phyloP scores from a whole-genome alignment of 208 protist species.

The Trypanosoma rangeli region DNA sequence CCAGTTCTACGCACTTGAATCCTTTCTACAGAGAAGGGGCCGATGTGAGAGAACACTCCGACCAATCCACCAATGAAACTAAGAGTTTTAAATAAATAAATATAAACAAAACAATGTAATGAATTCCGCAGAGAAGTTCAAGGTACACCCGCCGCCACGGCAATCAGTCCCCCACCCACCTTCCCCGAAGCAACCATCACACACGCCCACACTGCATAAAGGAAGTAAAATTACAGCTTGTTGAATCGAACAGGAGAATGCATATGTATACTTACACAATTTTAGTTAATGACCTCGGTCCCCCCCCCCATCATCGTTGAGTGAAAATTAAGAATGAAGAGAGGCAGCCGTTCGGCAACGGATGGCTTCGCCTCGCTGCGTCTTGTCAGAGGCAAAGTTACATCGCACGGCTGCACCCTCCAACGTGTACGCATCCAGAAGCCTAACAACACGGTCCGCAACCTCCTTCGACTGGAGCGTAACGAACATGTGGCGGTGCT shows the following conservation, averaged over 20 bases:
- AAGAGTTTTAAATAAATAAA: neutral
- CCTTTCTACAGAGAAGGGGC: too few species aligned
- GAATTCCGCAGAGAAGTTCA: neutral
- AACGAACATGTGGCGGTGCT: conserved; percentile 79
- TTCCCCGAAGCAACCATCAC: neutral
- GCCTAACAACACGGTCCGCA: conserved; percentile 42
- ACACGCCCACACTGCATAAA: neutral
- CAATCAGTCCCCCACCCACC: neutral
- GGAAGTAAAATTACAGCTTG: neutral
- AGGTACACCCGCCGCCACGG: neutral
- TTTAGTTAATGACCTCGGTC: neutral
- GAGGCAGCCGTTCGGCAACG: conserved; percentile 20
- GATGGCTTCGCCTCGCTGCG: conserved; percentile 77
- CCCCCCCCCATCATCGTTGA: neutral
- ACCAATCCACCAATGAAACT: neutral
- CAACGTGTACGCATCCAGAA: conserved; percentile 59
- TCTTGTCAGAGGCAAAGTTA: conserved; percentile 84
- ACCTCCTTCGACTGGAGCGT: conserved; percentile 58
- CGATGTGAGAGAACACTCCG: neutral
- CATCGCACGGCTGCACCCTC: conserved; percentile 61
- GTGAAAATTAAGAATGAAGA: neutral
- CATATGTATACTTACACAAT: neutral
- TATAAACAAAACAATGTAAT: conserved; percentile 11
- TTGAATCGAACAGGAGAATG: neutral
- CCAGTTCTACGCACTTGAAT: neutral